These are phyloP conservation scores for Talaromyces sp. DNA, from an alignment of 2,329 filamentous ascomycete genomes.

Conservation along the genomic window DNA sequence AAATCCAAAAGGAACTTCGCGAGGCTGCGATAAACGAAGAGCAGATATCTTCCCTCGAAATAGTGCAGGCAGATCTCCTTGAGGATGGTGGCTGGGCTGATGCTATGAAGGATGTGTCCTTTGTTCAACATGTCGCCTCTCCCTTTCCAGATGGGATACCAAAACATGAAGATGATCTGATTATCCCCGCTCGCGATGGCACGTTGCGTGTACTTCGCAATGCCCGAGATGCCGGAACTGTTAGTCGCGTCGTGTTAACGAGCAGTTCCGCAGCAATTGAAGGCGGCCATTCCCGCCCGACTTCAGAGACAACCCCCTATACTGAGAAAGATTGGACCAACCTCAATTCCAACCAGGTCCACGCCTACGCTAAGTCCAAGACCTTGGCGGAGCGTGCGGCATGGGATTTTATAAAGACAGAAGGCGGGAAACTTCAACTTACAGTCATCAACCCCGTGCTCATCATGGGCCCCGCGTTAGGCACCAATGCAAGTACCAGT, in stretches of 20 bases:
- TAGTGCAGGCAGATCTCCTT: conserved; percentile 8
- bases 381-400: conserved; percentile 33
- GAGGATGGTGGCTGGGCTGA: conserved; percentile 12
- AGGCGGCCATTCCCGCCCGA: background rate
- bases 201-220: conserved; percentile 12
- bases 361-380: conserved; percentile 33
- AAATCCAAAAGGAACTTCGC: background rate
- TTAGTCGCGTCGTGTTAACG: conserved; percentile 7
- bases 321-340: conserved; percentile 34
- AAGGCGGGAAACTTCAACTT: conserved; percentile 28
- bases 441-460: conserved; percentile 28
- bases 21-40: conserved; percentile 6
- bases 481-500: conserved; percentile 22
- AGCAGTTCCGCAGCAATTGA: conserved; percentile 7
- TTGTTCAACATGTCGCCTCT: conserved; percentile 16
- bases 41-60: conserved; percentile 5
- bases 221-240: conserved; percentile 4
- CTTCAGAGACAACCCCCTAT: conserved; percentile 19
- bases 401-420: conserved; percentile 32
- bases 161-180: conserved; percentile 10
- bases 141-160: conserved; percentile 1
- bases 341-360: conserved; percentile 18
- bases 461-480: conserved; percentile 31
- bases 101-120: conserved; percentile 12
- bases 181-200: conserved; percentile 6